Evolutionary conservation across 2,329 filamentous ascomycete genomes (phyloP).

Genomic region (Pestalotiopsis sp.): DNA sequence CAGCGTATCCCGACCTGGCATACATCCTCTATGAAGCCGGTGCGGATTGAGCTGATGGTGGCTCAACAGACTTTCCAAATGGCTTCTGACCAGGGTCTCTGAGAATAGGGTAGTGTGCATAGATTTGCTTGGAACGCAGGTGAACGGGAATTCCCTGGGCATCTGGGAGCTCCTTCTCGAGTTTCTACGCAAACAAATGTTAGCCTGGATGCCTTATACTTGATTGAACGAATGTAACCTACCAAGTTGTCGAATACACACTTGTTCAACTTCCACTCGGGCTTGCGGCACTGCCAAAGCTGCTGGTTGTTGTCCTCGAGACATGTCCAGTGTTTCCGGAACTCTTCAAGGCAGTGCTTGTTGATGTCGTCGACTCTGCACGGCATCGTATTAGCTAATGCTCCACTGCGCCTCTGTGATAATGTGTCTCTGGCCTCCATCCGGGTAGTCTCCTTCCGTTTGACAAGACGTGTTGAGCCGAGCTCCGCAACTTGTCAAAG

Average conservation of each 20-base stretch:
- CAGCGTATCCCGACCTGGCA: background rate
- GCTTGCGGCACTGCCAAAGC: conserved; percentile 89
- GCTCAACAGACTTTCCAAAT: conserved; percentile 31
- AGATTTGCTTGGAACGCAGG: conserved; percentile 67
- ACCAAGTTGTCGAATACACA: conserved; percentile 97
- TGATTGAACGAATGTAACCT: conserved; percentile 38
- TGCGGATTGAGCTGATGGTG: conserved; percentile 29
- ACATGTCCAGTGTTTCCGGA: conserved; percentile 93
- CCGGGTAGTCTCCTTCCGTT: background rate
- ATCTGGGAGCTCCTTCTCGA: conserved; percentile 81
- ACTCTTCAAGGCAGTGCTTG: conserved; percentile 88
- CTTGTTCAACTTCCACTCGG: conserved; percentile 88
- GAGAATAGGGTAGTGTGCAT: conserved; percentile 53
- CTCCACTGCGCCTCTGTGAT: conserved; percentile 16
- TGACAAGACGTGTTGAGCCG: background rate
- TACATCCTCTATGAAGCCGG: conserved; percentile 1
- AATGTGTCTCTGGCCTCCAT: background rate
- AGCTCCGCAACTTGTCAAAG: background rate
- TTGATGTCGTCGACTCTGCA: conserved; percentile 90
- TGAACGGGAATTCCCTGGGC: conserved; percentile 75
- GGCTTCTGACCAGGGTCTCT: conserved; percentile 34
- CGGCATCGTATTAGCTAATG: conserved; percentile 1
- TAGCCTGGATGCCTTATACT: background rate
- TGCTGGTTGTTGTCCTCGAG: conserved; percentile 98
- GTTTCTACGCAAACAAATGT: conserved; percentile 55